phyloP scores from a whole-genome alignment of 176 grass and related monocot genomes.

The Panicum miliaceum region DNA sequence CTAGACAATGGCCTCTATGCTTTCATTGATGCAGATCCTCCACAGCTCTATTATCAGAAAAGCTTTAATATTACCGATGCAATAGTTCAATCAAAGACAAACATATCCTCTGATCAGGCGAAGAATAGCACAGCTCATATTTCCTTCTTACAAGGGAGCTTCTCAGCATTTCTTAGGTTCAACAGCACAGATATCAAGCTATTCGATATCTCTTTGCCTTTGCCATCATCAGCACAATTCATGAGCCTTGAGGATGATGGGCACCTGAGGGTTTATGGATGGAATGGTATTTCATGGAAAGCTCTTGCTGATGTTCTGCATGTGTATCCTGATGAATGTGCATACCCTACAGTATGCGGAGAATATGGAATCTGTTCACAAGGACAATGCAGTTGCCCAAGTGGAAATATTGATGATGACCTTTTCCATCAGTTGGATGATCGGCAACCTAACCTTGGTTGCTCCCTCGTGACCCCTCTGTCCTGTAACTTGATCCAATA shows the following conservation, averaged over 20 bases:
- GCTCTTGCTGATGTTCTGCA: constrained; percentile 47
- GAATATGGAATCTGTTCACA: constrained; percentile 63
- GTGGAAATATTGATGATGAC: neutral
- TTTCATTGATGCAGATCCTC: constrained; percentile 46
- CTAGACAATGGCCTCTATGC: constrained; percentile 49
- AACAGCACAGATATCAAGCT: constrained; percentile 27
- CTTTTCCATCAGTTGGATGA: constrained; percentile 43
- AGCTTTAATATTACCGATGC: constrained; percentile 42
- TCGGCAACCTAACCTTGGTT: constrained; percentile 44
- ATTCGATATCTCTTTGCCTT: constrained; percentile 44
- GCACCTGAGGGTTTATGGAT: constrained; percentile 57
- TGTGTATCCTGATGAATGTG: constrained; percentile 48
- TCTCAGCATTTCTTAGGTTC: constrained; percentile 48
- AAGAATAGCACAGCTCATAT: constrained; percentile 41
- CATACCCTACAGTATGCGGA: constrained; percentile 66
- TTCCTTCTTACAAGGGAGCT: constrained; percentile 57
- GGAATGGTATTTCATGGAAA: constrained; percentile 31
- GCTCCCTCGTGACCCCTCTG: constrained; percentile 50
- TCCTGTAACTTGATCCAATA: constrained; percentile 55
- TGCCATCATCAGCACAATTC: constrained; percentile 50
- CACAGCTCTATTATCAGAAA: constrained; percentile 48
- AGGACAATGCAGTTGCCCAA: constrained; percentile 58
- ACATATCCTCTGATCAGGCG: constrained; percentile 37
- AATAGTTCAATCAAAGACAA: constrained; percentile 41
- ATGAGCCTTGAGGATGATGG: constrained; percentile 70